Evolutionary conservation across 1,139 yeast genomes (phyloP).

Genomic region (Hemisphaericaspora lyxosophila): DNA sequence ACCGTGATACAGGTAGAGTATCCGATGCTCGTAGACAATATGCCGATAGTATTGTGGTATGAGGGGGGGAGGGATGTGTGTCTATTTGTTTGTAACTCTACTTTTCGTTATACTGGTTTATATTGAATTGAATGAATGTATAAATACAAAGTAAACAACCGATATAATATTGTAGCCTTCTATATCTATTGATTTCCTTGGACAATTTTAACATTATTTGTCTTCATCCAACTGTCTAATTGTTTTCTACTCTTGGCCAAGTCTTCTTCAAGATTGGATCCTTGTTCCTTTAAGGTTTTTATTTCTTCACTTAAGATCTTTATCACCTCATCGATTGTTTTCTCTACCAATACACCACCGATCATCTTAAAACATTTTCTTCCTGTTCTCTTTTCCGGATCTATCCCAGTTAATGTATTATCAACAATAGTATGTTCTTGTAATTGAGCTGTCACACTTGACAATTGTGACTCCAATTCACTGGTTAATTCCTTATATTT

Average conservation of each 20-base stretch:
- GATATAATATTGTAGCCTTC: too few species aligned
- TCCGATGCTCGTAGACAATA: slow-evolving; percentile 32
- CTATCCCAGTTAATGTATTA: slow-evolving; percentile 27
- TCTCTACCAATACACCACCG: slow-evolving; percentile 89
- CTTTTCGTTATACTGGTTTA: neutral
- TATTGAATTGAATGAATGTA: neutral
- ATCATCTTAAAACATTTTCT: slow-evolving; percentile 91
- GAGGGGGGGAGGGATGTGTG: neutral
- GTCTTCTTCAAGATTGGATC: slow-evolving; percentile 45
- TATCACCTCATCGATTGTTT: slow-evolving; percentile 71
- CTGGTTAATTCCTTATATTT: slow-evolving; percentile 60
- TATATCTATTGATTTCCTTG: slow-evolving; percentile 28
- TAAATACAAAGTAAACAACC: too few species aligned
- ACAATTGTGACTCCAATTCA: slow-evolving; percentile 55
- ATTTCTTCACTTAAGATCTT: slow-evolving; percentile 65
- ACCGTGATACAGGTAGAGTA: slow-evolving; percentile 45
- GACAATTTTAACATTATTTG: slow-evolving; percentile 64
- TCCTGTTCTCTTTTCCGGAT: slow-evolving; percentile 42
- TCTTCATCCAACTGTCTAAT: slow-evolving; percentile 67
- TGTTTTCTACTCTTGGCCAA: slow-evolving; percentile 49
- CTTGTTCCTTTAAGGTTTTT: slow-evolving; percentile 44
- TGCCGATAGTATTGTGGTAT: slow-evolving; percentile 27
- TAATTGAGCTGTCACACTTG: slow-evolving; percentile 45
- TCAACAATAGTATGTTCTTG: slow-evolving; percentile 46
- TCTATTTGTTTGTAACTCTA: neutral